These are phyloP conservation scores for Moesziomyces aphidis DNA, from an alignment of 1,284 basidiomycete species.

Conservation along the genomic window DNA sequence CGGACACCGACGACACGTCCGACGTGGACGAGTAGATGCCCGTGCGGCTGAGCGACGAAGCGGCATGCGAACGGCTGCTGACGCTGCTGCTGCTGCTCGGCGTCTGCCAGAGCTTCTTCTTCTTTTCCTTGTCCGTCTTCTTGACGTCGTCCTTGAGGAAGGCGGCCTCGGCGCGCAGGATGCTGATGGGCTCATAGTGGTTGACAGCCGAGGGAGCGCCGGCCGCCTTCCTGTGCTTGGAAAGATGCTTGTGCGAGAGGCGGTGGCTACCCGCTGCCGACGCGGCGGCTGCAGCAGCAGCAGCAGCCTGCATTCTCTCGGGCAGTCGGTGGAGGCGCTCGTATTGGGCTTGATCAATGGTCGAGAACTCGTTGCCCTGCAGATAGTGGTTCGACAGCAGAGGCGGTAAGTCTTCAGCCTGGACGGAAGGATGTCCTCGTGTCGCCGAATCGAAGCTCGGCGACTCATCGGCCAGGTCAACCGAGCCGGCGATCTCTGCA, in stretches of 20 bases:
- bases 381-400: slow-evolving; percentile 43
- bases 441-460: not conserved
- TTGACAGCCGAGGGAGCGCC: not conserved
- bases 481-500: slow-evolving; percentile 21
- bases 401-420: slow-evolving; percentile 40
- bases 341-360: slow-evolving; percentile 20
- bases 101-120: slow-evolving; percentile 19
- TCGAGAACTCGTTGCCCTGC: slow-evolving; percentile 19
- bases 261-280: not conserved
- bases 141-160: slow-evolving; percentile 31
- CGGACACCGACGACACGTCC: slow-evolving; percentile 21
- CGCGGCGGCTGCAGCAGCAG: slow-evolving; percentile 13
- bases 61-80: slow-evolving; percentile 4
- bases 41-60: slow-evolving; percentile 1
- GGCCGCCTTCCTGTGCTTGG: slow-evolving; percentile 27
- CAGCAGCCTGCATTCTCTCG: slow-evolving; percentile 20
- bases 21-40: slow-evolving; percentile 14
- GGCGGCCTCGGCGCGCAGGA: slow-evolving; percentile 39
- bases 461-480: slow-evolving; percentile 9
- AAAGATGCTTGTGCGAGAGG: slow-evolving; percentile 25
- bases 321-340: slow-evolving; percentile 36
- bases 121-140: slow-evolving; percentile 14
- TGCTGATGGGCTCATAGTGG: slow-evolving; percentile 46
- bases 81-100: slow-evolving; percentile 14
- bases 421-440: slow-evolving; percentile 8